Conservation (phyloP, 164 flowering plant genomes). For the Chloranthus sessilifolius region DNA sequence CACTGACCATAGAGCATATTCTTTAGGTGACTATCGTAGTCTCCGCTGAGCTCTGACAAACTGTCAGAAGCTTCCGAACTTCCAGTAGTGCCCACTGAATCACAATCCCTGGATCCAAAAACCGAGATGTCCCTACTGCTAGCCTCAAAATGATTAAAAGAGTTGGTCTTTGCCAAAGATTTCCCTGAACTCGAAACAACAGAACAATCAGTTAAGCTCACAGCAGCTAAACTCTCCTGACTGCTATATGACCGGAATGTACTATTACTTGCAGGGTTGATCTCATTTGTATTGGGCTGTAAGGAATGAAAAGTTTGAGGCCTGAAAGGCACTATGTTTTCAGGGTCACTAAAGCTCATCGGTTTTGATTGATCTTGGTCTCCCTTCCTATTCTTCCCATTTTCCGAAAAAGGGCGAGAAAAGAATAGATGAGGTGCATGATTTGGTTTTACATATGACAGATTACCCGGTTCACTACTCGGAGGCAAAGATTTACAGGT, state of each 20-base stretch:
- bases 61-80: conserved; percentile 19
- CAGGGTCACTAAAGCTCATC: conserved; percentile 4
- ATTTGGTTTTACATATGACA: conserved; percentile 11
- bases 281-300: conserved; percentile 20
- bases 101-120: conserved; percentile 13
- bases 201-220: conserved; percentile 7
- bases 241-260: neutral
- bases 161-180: neutral
- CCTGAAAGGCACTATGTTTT: conserved; percentile 7
- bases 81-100: conserved; percentile 11
- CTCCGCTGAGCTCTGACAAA: conserved; percentile 51
- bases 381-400: conserved; percentile 18
- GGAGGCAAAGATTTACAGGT: conserved; percentile 7
- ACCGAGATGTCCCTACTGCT: neutral
- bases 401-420: conserved; percentile 15
- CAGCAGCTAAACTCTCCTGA: conserved; percentile 4
- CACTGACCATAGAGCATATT: conserved; percentile 32
- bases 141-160: neutral
- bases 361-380: neutral
- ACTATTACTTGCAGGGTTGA: conserved; percentile 7
- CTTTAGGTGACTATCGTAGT: conserved; percentile 39
- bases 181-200: conserved; percentile 2
- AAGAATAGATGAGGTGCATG: conserved; percentile 16
- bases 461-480: conserved; percentile 9
- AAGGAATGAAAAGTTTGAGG: conserved; percentile 8